phyloP scores from a whole-genome alignment of 2,329 filamentous ascomycete genomes.

The Allantophomopsis lycopodina region DNA sequence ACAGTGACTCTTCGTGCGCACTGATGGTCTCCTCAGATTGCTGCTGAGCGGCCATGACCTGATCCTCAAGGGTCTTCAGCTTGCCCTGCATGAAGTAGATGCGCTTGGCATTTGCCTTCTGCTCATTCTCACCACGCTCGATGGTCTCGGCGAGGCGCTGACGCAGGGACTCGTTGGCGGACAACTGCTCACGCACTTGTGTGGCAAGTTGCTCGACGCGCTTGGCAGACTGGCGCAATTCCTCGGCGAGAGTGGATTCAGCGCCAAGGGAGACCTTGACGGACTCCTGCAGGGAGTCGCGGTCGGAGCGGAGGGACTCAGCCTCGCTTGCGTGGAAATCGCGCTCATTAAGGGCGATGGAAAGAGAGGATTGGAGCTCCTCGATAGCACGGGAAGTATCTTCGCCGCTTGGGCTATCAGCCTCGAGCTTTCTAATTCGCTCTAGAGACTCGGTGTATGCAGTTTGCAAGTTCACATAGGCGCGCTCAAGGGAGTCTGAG shows the following conservation, averaged over 20 bases:
- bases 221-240: conserved; percentile 59
- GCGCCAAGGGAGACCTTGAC: conserved; percentile 43
- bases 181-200: conserved; percentile 69
- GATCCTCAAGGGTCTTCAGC: conserved; percentile 72
- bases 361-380: conserved; percentile 54
- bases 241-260: conserved; percentile 50
- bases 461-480: conserved; percentile 64
- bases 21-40: conserved; percentile 73
- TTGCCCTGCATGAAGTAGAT: conserved; percentile 75
- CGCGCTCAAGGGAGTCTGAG: conserved; percentile 58
- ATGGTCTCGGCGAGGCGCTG: conserved; percentile 68
- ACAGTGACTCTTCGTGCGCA: conserved; percentile 77
- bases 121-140: conserved; percentile 69
- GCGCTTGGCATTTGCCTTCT: conserved; percentile 63
- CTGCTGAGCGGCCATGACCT: conserved; percentile 69
- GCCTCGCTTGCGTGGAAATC: conserved; percentile 58
- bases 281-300: conserved; percentile 39
- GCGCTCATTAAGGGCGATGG: conserved; percentile 55
- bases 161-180: conserved; percentile 64
- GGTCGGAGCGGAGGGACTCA: conserved; percentile 44
- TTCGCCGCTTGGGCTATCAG: conserved; percentile 32
- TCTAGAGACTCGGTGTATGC: conserved; percentile 53
- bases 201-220: conserved; percentile 68
- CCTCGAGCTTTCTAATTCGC: conserved; percentile 51
- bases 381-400: conserved; percentile 49